Conservation (phyloP, 352 stramenopile species). For the Globisporangium polare region DNA sequence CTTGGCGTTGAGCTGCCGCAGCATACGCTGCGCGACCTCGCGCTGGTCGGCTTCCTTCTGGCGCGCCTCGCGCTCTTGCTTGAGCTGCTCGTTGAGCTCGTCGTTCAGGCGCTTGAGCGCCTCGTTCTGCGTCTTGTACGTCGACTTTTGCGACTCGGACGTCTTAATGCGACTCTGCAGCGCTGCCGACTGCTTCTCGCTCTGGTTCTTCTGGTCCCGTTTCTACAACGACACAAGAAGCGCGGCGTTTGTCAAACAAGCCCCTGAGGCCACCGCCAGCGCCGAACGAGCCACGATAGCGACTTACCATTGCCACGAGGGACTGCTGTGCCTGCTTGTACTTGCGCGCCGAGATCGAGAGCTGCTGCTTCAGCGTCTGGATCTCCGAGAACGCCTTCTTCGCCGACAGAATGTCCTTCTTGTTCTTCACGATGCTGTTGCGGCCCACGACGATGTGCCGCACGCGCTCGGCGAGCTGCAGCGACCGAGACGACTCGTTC, state of each 20-base stretch:
- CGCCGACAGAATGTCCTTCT: slow-evolving; percentile 82
- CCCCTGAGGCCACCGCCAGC: slow-evolving; percentile 2
- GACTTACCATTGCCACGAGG: slow-evolving; percentile 87
- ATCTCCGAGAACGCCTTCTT: slow-evolving; percentile 94
- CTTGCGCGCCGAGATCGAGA: slow-evolving; percentile 84
- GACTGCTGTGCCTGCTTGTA: slow-evolving; percentile 88
- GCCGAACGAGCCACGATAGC: slow-evolving; percentile 17
- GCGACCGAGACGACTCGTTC: slow-evolving; percentile 83
- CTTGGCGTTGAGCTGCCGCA: slow-evolving; percentile 68
- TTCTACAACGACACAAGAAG: slow-evolving; percentile 57
- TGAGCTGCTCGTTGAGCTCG: slow-evolving; percentile 64
- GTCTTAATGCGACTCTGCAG: slow-evolving; percentile 79
- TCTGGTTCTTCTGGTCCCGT: slow-evolving; percentile 90
- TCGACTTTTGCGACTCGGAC: slow-evolving; percentile 67
- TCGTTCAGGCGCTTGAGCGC: slow-evolving; percentile 64
- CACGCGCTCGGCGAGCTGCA: slow-evolving; percentile 85
- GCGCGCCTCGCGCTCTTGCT: slow-evolving; percentile 64
- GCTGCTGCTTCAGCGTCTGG: slow-evolving; percentile 92
- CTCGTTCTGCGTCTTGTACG: slow-evolving; percentile 57
- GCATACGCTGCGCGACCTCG: slow-evolving; percentile 55
- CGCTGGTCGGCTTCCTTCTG: slow-evolving; percentile 63
- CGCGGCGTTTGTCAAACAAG: slow-evolving; percentile 16
- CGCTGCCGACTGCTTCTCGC: slow-evolving; percentile 82
- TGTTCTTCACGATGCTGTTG: slow-evolving; percentile 83
- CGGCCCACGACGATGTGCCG: slow-evolving; percentile 75